These are phyloP conservation scores for Colletotrichum melonis DNA, from an alignment of 2,329 filamentous ascomycete species.

Conservation along the genomic window DNA sequence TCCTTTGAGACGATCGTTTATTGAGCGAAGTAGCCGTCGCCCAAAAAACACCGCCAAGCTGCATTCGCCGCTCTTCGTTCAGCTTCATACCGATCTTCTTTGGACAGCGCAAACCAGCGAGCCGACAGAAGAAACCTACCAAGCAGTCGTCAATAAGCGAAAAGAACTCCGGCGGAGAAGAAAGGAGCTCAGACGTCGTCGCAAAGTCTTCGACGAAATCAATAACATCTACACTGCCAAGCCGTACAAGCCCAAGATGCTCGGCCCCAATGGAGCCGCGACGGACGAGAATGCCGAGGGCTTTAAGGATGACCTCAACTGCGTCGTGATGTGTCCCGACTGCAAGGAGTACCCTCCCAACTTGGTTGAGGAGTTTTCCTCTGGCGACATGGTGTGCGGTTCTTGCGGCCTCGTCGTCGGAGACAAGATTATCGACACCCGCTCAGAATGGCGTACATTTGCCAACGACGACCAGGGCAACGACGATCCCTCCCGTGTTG, in stretches of 20 bases:
- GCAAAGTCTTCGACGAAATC: constrained; percentile 52
- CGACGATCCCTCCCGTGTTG: constrained; percentile 97
- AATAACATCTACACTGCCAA: constrained; percentile 57
- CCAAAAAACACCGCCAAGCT: constrained; percentile 63
- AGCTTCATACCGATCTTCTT: constrained; percentile 60
- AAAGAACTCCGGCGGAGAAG: constrained; percentile 46
- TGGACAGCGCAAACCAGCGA: constrained; percentile 43
- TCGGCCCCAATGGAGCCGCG: constrained; percentile 48
- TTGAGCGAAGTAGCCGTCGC: constrained; percentile 1
- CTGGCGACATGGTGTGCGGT: constrained; percentile 91
- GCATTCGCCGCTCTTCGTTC: constrained; percentile 79
- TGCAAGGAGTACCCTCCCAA: constrained; percentile 94
- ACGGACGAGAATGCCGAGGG: constrained; percentile 38
- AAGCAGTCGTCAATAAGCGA: constrained; percentile 46
- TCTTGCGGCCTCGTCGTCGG: constrained; percentile 92
- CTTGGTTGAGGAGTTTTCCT: constrained; percentile 91
- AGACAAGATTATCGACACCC: constrained; percentile 92
- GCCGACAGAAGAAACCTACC: constrained; percentile 36
- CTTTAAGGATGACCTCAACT: constrained; percentile 88
- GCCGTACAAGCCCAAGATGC: constrained; percentile 58
- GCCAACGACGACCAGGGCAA: constrained; percentile 97
- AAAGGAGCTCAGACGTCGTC: constrained; percentile 48
- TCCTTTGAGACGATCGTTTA: constrained; percentile 14
- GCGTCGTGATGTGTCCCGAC: constrained; percentile 87
- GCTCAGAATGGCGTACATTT: constrained; percentile 98